These are phyloP conservation scores for Picea mariana DNA, from an alignment of 83 land plant genomes.

Conservation along the genomic window DNA sequence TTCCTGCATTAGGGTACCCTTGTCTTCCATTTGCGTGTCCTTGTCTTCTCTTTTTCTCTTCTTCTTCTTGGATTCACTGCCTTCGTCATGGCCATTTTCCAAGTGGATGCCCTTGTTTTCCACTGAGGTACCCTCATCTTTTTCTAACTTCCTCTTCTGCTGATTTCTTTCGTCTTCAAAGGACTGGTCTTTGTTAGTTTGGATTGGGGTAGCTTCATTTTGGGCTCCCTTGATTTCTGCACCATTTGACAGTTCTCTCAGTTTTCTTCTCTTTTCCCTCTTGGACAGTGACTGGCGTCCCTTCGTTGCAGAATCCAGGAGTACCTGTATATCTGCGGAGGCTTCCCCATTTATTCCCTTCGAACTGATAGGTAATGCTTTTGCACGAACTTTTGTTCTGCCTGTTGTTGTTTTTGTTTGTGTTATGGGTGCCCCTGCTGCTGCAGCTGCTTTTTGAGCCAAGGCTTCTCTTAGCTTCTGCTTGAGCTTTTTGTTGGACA, in stretches of 20 bases:
- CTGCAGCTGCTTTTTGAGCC: slow-evolving; percentile 18
- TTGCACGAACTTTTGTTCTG: slow-evolving; percentile 9
- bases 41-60: slow-evolving; percentile 26
- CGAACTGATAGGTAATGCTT: background rate
- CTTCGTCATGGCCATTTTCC: slow-evolving; percentile 2
- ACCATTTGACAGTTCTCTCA: background rate
- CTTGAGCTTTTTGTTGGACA: slow-evolving; percentile 74
- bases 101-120: background rate
- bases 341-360: background rate
- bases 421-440: background rate
- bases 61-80: slow-evolving; percentile 32
- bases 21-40: background rate
- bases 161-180: background rate
- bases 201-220: no score
- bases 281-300: slow-evolving; percentile 33
- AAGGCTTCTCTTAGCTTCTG: slow-evolving; percentile 41
- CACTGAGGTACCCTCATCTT: background rate
- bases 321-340: slow-evolving; percentile 17
- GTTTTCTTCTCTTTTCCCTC: slow-evolving; percentile 43
- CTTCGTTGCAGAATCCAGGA: slow-evolving; percentile 21
- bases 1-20: background rate
- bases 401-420: slow-evolving; percentile 8
- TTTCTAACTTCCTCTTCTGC: background rate
- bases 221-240: background rate
- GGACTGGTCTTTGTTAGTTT: background rate